Percentiles rank a stretch among this genome's conserved stretches.
Evolutionary conservation across 192 early-diverging fungal species (phyloP).

Genomic region (Phycomyces nitens): DNA sequence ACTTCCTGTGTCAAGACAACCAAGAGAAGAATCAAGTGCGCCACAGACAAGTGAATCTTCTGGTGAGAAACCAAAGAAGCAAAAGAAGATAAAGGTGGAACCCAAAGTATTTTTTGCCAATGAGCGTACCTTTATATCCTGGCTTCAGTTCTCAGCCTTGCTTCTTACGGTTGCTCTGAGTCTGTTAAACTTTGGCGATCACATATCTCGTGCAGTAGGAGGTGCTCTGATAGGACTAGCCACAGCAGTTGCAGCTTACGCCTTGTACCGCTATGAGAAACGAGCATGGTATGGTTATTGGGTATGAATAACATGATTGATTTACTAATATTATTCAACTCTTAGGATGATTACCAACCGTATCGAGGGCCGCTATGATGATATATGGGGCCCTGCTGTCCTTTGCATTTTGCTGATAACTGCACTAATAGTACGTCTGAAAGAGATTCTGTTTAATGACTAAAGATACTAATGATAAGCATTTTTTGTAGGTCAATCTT

Average conservation of each 20-base stretch:
- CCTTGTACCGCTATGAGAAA: slow-evolving; percentile 34
- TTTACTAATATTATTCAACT: background rate
- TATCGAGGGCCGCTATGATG: slow-evolving; percentile 68
- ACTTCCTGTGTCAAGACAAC: too few species aligned
- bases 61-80: too few species aligned
- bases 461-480: slow-evolving; percentile 4
- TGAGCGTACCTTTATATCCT: slow-evolving; percentile 83
- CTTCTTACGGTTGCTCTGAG: slow-evolving; percentile 65
- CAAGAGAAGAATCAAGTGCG: too few species aligned
- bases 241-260: slow-evolving; percentile 29
- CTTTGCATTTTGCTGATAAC: slow-evolving; percentile 64
- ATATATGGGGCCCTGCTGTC: slow-evolving; percentile 68
- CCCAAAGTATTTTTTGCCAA: slow-evolving; percentile 89
- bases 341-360: slow-evolving; percentile 35
- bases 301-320: background rate
- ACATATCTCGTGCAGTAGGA: slow-evolving; percentile 50
- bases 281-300: slow-evolving; percentile 28
- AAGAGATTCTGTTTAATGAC: background rate
- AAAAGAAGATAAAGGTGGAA: slow-evolving; percentile 64
- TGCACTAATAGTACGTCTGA: slow-evolving; percentile 45
- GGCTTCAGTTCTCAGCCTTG: slow-evolving; percentile 76
- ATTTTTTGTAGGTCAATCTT: slow-evolving; percentile 23
- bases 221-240: slow-evolving; percentile 37
- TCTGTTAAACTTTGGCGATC: slow-evolving; percentile 73
- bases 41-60: too few species aligned